Evolutionary conservation across 2,329 filamentous ascomycete genomes (phyloP).

Genomic region (Mariannaea elegans): DNA sequence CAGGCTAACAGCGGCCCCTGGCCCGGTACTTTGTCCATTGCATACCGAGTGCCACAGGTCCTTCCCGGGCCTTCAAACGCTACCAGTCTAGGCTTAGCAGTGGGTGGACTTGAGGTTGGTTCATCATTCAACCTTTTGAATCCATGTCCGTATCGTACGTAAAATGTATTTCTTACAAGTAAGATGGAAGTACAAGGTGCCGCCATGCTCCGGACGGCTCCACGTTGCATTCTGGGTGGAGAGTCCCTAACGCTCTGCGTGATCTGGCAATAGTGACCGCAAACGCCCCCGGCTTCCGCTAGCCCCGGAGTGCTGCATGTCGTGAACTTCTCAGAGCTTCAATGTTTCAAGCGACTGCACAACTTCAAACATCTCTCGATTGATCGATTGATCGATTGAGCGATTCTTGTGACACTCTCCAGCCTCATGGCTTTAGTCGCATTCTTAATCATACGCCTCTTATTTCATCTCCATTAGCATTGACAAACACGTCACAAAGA

Average conservation of each 20-base stretch:
- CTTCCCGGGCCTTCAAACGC: conserved; percentile 12
- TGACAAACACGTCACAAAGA: conserved; percentile 7
- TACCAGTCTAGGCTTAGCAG: conserved; percentile 8
- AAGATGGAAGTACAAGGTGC: neutral
- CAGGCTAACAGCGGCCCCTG: conserved; percentile 21
- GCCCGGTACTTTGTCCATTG: conserved; percentile 26
- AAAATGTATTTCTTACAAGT: conserved; percentile 15
- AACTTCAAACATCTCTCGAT: conserved; percentile 33
- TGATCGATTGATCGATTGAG: conserved; percentile 16
- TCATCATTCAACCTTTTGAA: conserved; percentile 12
- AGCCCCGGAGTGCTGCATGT: conserved; percentile 30
- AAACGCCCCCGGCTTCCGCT: conserved; percentile 23
- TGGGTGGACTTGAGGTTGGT: conserved; percentile 8
- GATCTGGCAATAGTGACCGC: conserved; percentile 8
- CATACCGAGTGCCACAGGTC: conserved; percentile 19
- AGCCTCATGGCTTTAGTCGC: conserved; percentile 6
- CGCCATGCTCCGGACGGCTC: neutral
- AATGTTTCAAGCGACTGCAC: conserved; percentile 41
- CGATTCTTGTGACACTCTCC: conserved; percentile 7
- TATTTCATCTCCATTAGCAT: conserved; percentile 11
- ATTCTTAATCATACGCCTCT: conserved; percentile 11
- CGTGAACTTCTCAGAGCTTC: conserved; percentile 29
- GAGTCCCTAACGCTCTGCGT: neutral
- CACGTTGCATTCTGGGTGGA: conserved; percentile 24
- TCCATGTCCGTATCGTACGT: conserved; percentile 9